phyloP scores from a whole-genome alignment of 2,329 filamentous ascomycete species.

The Fusarium longipes region DNA sequence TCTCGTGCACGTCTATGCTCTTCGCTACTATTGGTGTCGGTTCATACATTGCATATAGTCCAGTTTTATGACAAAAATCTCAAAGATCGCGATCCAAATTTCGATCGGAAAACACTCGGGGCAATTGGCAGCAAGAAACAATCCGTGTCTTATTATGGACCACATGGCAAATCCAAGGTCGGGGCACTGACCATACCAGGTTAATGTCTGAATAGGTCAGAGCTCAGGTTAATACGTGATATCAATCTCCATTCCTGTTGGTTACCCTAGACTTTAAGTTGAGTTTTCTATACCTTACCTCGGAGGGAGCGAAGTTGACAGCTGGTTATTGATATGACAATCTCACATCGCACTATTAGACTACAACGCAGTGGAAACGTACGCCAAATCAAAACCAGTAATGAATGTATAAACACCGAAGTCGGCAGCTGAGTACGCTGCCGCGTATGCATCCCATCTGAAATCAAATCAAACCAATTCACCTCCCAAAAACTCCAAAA shows the following conservation, averaged over 20 bases:
- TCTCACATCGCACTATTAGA: not conserved
- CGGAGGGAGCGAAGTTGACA: not conserved
- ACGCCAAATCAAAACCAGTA: not conserved
- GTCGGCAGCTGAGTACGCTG: constrained; percentile 16
- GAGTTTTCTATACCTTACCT: not conserved
- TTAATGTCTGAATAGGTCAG: not conserved
- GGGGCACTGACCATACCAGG: not conserved
- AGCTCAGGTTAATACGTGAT: not conserved
- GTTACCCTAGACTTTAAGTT: not conserved
- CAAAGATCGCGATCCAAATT: not conserved
- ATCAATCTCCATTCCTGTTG: not conserved
- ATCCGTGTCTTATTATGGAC: not conserved
- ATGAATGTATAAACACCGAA: constrained; percentile 29
- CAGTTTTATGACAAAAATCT: not conserved
- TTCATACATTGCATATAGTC: not conserved
- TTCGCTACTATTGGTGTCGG: not conserved
- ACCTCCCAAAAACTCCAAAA: constrained; percentile 37
- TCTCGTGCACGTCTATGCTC: constrained; percentile 14
- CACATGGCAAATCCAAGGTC: not conserved
- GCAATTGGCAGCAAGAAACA: not conserved
- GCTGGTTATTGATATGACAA: not conserved
- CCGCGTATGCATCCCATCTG: constrained; percentile 40
- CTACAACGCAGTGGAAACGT: not conserved
- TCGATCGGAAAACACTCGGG: constrained; percentile 3
- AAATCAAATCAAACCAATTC: constrained; percentile 7